Evolutionary conservation across 2,329 filamentous ascomycete genomes (phyloP), one percentile per base, ranked within the genome.

Genomic region (Neonectria neomacrospora): DNA sequence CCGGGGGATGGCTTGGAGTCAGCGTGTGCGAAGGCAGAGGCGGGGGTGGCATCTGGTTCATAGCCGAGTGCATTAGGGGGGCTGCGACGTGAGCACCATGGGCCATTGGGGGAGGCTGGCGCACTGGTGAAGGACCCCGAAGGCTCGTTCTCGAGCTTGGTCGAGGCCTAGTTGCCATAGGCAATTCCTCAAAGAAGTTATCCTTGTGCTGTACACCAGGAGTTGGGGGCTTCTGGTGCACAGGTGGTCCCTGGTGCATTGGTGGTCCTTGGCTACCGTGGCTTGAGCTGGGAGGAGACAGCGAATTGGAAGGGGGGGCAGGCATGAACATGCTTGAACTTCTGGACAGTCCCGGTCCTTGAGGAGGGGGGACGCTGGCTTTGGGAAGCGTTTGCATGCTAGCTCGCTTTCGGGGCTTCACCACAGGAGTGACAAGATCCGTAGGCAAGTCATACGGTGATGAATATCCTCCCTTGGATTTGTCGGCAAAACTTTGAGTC

Each of bases 401-500:
- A 6, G 82, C 77, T 55, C 90, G 83, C 81, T 91, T 90, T 76
- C 89, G 84, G 73, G 91, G 88, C 70, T 91, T 91, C 28, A 91
- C 86, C 16, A 73, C 64, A 5, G 71, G 75, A 26, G 67, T 73
- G 39, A 80, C 70, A 30, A 99, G 86, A 58, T 97, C 95, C 79
- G 96, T 92, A 4, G 96, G 96, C 20, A 99, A 83, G 79, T 99
- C 96, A 73, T 97, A 99, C 0, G 96, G 96, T 20, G 95, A 98
- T 52, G 91, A 86, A 76, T 99, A 99, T 8, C 95, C 94, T 59
- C 92, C 92, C 79, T 97, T 98, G 3, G 93, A 83, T 77, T 96
- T 96, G 77, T 95, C 91, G 6, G 87, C 93, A 78, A 97, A 99
- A 78, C 95, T 98, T 75, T 96, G 89, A 1, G 88, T 83, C 78